Conservation (phyloP, 805 yeast genomes). For the Yarrowia osloensis region DNA sequence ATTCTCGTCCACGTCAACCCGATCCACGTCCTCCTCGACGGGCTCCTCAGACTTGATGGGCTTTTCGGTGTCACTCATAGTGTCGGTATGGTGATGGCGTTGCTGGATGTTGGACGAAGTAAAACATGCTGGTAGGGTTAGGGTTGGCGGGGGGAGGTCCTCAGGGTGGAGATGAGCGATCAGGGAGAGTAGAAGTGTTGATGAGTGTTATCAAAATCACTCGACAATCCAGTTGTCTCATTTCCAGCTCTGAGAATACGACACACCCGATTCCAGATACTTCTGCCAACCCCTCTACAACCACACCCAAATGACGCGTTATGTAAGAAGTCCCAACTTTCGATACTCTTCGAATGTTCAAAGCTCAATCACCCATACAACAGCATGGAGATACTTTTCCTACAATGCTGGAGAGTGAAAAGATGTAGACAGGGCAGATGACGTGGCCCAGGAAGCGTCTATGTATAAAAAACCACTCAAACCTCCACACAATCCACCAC, state of each 20-base stretch:
- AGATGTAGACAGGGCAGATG: too few relatives aligned
- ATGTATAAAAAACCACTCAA: neutral
- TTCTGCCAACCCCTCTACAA: too few relatives aligned
- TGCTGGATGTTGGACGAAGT: neutral
- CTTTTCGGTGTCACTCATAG: constrained; percentile 21
- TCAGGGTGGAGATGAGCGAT: neutral
- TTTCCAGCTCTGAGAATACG: too few relatives aligned
- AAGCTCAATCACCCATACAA: too few relatives aligned
- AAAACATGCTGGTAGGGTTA: neutral
- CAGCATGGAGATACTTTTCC: too few relatives aligned
- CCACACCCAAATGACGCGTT: neutral
- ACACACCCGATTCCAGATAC: too few relatives aligned
- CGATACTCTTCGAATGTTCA: neutral
- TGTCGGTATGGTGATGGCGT: constrained; percentile 13
- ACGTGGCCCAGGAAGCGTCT: too few relatives aligned
- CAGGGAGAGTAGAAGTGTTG: too few relatives aligned
- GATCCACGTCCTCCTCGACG: neutral
- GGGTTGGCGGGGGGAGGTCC: neutral
- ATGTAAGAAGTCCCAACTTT: neutral
- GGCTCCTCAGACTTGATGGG: constrained; percentile 22
- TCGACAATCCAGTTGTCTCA: too few relatives aligned
- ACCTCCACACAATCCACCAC: neutral
- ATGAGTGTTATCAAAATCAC: too few relatives aligned
- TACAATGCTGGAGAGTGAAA: too few relatives aligned
- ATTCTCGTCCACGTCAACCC: neutral